These are phyloP conservation scores for Picochlorum sp. DNA, from an alignment of 139 green algal genomes.

Conservation along the genomic window DNA sequence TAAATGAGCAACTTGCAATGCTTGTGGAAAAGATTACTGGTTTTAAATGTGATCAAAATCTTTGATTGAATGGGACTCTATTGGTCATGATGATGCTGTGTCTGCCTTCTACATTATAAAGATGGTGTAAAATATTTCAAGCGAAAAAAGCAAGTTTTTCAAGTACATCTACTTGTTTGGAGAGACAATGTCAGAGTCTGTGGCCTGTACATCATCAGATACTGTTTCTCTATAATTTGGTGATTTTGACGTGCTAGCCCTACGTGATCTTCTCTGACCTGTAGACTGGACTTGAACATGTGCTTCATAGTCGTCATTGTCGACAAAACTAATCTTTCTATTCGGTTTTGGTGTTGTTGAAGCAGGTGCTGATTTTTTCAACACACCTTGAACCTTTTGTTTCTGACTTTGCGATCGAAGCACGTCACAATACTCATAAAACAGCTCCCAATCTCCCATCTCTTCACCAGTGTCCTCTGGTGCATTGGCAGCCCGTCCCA, in stretches of 20 bases:
- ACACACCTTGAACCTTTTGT: not conserved
- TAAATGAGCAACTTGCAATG: too few species aligned
- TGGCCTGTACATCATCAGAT: not conserved
- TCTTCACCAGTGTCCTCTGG: not conserved
- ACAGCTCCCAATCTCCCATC: slow-evolving; percentile 12
- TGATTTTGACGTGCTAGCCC: not conserved
- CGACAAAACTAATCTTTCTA: slow-evolving; percentile 4
- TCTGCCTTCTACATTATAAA: too few species aligned
- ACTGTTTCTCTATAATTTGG: not conserved
- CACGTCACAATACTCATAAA: slow-evolving; percentile 16
- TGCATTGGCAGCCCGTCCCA: not conserved
- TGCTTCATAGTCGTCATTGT: not conserved
- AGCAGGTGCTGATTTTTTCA: not conserved
- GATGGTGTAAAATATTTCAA: too few species aligned
- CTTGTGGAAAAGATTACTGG: too few species aligned
- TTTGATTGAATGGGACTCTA: too few species aligned
- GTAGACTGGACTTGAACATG: not conserved
- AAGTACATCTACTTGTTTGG: not conserved
- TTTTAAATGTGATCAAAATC: too few species aligned
- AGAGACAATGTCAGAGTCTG: not conserved
- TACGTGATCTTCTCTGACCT: not conserved
- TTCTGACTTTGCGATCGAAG: not conserved
- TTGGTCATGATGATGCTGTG: too few species aligned
- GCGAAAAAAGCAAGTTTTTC: not conserved
- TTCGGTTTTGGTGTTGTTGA: not conserved